Evolutionary conservation across 1,284 basidiomycete species (phyloP), one percentile per base, ranked within the genome.

Genomic region (Filobasidium uniguttulatum): DNA sequence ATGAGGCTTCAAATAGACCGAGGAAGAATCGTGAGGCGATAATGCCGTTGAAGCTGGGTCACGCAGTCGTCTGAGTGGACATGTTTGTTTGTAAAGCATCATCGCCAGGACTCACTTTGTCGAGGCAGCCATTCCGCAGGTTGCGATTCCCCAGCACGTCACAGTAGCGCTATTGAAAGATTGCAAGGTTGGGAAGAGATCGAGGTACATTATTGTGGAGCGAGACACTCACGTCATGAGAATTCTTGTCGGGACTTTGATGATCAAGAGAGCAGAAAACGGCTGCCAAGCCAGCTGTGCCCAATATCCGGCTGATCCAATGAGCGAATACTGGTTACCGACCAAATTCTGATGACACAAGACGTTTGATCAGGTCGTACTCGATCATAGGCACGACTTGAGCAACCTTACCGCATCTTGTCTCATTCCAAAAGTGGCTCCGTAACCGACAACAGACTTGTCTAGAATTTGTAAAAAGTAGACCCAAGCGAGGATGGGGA

Each of bases 391-490:
- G 15, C 15, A 14, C 15, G 6, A 20, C 5, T 30, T 1, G 23
- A 2, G 8, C 17, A 28, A 6, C 34, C 45, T n/a, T 19, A 47
- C 45, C 15, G 45, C 45, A 26, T 47, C 45, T 14, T 33, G 36
- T 17, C 38, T 47, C 45, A 47, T 47, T 9, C 34, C 45, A 37
- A 47, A 47, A 26, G 36, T 47, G 29, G 45, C 45, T 2, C 34
- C 45, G 34, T 50, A 46, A 30, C 53, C 49, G 15, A 54, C 46
- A 22, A 62, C 55, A 1, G 57, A 58, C 55, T 67, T 67, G 57
- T 67, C 66, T 33, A 66, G 53, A 41, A 65, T 65, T 47, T 66
- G 62, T 19, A 64, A 35, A 47, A 63, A 60, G 54, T 63, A 64
- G 14, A 65, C 53, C 61, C 63, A 65, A 44, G 60, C 56, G 29